Evolutionary conservation across 1,284 basidiomycete species (phyloP).

Genomic region (Naganishia albida): DNA sequence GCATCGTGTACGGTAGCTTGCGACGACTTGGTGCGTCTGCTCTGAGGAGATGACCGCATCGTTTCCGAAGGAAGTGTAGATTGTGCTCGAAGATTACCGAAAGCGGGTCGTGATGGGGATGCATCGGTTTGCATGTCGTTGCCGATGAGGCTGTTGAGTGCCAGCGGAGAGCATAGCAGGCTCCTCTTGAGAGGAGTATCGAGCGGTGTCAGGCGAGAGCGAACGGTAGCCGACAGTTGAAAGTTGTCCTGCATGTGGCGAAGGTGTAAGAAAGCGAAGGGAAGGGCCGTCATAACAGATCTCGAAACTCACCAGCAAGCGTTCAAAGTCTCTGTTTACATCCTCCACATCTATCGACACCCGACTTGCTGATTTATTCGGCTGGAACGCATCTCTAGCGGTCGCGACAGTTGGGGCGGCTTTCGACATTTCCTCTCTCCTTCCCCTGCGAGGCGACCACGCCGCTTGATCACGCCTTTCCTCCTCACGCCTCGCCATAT

Average conservation of each 20-base stretch:
- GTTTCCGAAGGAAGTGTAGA: neutral
- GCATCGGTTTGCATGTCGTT: neutral
- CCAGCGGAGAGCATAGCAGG: slow-evolving; percentile 31
- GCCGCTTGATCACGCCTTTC: neutral
- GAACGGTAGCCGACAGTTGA: slow-evolving; percentile 30
- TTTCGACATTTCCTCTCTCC: neutral
- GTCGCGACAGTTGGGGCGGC: neutral
- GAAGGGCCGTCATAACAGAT: neutral
- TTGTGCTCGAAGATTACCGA: slow-evolving; percentile 5
- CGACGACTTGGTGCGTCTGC: slow-evolving; percentile 1
- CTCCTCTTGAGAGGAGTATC: slow-evolving; percentile 35
- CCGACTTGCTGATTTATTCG: neutral
- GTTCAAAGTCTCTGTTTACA: slow-evolving; percentile 33
- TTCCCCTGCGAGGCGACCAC: slow-evolving; percentile 18
- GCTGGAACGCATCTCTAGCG: neutral
- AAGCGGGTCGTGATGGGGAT: slow-evolving; percentile 1
- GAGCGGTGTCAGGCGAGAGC: slow-evolving; percentile 33
- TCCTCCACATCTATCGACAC: slow-evolving; percentile 5
- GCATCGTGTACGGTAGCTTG: neutral
- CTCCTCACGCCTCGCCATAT: neutral
- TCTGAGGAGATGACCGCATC: neutral
- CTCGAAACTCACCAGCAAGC: slow-evolving; percentile 29
- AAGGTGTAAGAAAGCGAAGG: neutral
- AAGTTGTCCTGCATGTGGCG: slow-evolving; percentile 31
- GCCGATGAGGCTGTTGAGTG: slow-evolving; percentile 12